Conservation (phyloP, 2,329 filamentous ascomycete genomes). For the Trichoderma cornu-damae region DNA sequence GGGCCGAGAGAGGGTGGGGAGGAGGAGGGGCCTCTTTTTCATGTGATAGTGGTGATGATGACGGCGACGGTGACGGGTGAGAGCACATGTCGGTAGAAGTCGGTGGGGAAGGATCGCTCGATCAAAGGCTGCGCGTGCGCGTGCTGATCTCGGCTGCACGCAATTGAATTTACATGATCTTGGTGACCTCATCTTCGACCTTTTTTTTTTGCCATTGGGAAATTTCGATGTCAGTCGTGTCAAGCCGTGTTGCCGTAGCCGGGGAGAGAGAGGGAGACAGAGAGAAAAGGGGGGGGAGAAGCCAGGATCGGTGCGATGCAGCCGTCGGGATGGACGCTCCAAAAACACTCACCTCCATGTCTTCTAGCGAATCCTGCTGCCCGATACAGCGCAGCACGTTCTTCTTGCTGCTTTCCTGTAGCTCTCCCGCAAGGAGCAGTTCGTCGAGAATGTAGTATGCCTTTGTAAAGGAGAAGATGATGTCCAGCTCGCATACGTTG, state of each 20-base stretch:
- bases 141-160: constrained; percentile 16
- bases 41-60: background rate
- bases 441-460: constrained; percentile 99
- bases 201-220: constrained; percentile 36
- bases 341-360: constrained; percentile 87
- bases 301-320: constrained; percentile 13
- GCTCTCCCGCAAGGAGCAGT: constrained; percentile 86
- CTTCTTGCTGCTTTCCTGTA: constrained; percentile 99
- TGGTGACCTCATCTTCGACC: constrained; percentile 86
- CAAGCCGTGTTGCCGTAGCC: constrained; percentile 20
- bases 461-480: constrained; percentile 99
- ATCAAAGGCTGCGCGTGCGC: background rate
- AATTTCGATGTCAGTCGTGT: constrained; percentile 31
- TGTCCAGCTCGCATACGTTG: constrained; percentile 98
- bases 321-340: constrained; percentile 20
- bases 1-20: too few species aligned
- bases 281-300: too few species aligned
- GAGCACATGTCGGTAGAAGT: background rate
- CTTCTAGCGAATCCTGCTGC: constrained; percentile 94
- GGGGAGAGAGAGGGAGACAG: background rate
- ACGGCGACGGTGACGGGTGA: too few species aligned
- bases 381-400: constrained; percentile 94
- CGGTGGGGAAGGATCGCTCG: background rate
- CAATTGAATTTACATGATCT: constrained; percentile 75
- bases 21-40: background rate